phyloP scores from a whole-genome alignment of 345 rosid species.

The Triadica sebifera region DNA sequence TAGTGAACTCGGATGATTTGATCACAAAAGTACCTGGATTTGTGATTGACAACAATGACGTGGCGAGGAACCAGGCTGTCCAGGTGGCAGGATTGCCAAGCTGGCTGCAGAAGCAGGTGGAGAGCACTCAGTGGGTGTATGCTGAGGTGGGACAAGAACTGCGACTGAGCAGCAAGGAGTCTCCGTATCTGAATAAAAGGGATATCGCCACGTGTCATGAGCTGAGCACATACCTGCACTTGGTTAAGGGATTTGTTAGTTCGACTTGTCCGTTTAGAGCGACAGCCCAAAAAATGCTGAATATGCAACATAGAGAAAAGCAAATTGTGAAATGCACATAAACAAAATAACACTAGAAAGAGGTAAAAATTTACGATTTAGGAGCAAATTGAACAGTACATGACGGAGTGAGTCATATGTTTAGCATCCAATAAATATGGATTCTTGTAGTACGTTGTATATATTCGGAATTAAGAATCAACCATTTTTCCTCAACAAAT shows the following conservation, averaged over 20 bases:
- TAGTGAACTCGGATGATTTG: constrained; percentile 31
- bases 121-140: constrained; percentile 64
- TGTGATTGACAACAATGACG: constrained; percentile 9
- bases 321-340: too few relatives aligned
- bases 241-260: constrained; percentile 66
- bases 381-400: too few relatives aligned
- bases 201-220: constrained; percentile 85
- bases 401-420: too few relatives aligned
- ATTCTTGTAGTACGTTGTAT: too few relatives aligned
- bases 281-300: constrained; percentile 44
- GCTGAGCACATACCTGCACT: constrained; percentile 66
- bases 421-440: too few relatives aligned
- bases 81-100: constrained; percentile 26
- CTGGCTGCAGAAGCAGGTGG: constrained; percentile 62
- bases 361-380: too few relatives aligned
- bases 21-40: constrained; percentile 36
- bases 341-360: too few relatives aligned
- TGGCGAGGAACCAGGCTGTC: background rate
- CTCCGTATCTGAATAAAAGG: constrained; percentile 49
- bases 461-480: too few relatives aligned
- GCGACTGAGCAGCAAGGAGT: constrained; percentile 60
- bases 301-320: constrained; percentile 1
- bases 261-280: constrained; percentile 70
- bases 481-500: too few relatives aligned
- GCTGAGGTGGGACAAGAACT: constrained; percentile 85